Base-by-base conservation (phyloP, 179 eudicot genomes). In the Corrigiola litoralis region DNA sequence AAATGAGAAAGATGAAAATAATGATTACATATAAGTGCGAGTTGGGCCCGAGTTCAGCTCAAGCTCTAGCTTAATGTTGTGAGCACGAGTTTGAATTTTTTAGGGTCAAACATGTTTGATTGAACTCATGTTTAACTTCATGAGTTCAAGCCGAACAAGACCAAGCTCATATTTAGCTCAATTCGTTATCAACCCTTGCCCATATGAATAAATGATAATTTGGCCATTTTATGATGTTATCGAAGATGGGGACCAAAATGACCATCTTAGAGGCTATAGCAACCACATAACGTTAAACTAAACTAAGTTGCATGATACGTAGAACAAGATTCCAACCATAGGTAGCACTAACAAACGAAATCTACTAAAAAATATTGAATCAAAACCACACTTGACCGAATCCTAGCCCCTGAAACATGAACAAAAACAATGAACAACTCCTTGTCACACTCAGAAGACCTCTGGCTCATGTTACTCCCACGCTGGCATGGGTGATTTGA, bases 401-500 rank as follows among this genome's bases (percentile, higher is more conserved):
- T 21, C 31, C 61, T 56, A 34, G 34, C 8, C 18, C 33, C 33
- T 50, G n/a, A n/a, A n/a, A n/a, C 32, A 25, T 6, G 25, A 54
- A 16, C 38, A 55, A 14, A 55, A 14, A 5, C 10, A 54, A 33
- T 36, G 6, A 41, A 27, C 33, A 41, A 55, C 28, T 62, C 14
- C 6, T 64, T 50, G 33, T 23, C 68, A n/a, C 46, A 65, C 51
- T 16, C 55, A n/a, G 36, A 17, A n/a, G 45, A 65, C 40, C 46
- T 36, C 28, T 29, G 28, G 61, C 14, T 53, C 60, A 14, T 58
- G 75, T 48, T 65, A 31, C 51, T 48, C 63, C 53, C 32, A 36
- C 36, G 58, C 63, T 73, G 68, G 37, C 77, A 44, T 34, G 28
- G 65, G 49, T 54, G 67, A 21, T 66, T 41, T 46, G 20, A 21